phyloP scores from a whole-genome alignment of 169 alveolate genomes.

The Cyclospora cayetanensis region DNA sequence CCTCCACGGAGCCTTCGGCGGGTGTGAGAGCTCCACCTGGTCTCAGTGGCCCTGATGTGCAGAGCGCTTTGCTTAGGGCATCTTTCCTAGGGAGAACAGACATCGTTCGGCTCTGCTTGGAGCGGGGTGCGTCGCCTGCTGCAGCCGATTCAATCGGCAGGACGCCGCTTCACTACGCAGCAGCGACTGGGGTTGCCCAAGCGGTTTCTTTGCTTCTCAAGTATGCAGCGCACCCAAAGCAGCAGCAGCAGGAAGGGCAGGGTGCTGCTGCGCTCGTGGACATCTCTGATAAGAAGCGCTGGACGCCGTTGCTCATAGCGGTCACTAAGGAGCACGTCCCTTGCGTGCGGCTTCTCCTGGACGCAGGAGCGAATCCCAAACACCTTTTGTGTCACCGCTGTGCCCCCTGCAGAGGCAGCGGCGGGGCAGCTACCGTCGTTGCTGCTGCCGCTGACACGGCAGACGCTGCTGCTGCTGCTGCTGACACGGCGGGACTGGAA shows the following conservation, averaged over 20 bases:
- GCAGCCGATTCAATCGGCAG: constrained; percentile 77
- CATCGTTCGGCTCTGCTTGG: constrained; percentile 4
- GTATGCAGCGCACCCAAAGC: constrained; percentile 61
- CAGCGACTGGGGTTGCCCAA: constrained; percentile 77
- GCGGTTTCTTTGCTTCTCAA: constrained; percentile 74
- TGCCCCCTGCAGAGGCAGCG: constrained; percentile 80
- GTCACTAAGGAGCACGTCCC: constrained; percentile 78
- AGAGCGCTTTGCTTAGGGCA: constrained; percentile 57
- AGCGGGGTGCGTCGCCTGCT: constrained; percentile 58
- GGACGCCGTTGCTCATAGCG: constrained; percentile 83
- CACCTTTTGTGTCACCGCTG: constrained; percentile 76
- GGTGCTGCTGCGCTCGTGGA: constrained; percentile 60
- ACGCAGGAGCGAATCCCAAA: constrained; percentile 74
- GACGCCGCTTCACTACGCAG: constrained; percentile 80
- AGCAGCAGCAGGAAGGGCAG: not conserved
- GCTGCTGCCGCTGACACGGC: not conserved
- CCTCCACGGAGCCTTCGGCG: constrained; percentile 17
- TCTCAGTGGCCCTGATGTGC: constrained; percentile 62
- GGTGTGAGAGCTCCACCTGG: constrained; percentile 65
- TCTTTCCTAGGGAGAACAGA: constrained; percentile 60
- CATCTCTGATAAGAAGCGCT: constrained; percentile 70
- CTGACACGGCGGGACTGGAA: not conserved
- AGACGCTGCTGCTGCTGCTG: constrained; percentile 19
- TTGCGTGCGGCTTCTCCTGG: constrained; percentile 75
- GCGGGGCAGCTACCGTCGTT: not conserved